These are phyloP conservation scores for Elaeis guineensis DNA, from an alignment of 176 grass and related monocot species.

Conservation along the genomic window DNA sequence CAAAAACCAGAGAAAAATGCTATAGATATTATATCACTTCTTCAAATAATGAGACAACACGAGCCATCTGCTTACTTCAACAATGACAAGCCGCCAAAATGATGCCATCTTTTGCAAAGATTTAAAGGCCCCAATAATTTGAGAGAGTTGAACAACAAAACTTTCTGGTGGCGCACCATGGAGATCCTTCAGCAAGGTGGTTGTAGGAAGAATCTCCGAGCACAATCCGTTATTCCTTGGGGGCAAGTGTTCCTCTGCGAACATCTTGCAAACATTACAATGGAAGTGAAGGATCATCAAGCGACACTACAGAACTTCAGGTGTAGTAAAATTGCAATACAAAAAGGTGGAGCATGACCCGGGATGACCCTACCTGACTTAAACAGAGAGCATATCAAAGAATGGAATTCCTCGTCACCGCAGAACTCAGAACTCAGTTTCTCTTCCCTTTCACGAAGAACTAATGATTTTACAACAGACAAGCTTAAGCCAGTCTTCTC, in stretches of 20 bases:
- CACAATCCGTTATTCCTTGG: constrained; percentile 20
- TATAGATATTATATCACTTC: too few relatives aligned
- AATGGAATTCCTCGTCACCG: constrained; percentile 70
- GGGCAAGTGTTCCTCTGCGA: constrained; percentile 49
- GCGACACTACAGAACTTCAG: constrained; percentile 1
- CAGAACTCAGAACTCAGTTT: constrained; percentile 39
- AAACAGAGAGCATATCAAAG: constrained; percentile 53
- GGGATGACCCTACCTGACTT: constrained; percentile 44
- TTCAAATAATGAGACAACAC: not conserved
- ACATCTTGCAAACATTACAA: constrained; percentile 26
- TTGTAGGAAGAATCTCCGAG: constrained; percentile 25
- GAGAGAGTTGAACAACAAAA: constrained; percentile 65
- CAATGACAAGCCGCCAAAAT: constrained; percentile 66
- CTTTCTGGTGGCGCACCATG: constrained; percentile 85
- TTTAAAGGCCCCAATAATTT: constrained; percentile 62
- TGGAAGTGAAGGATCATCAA: constrained; percentile 20
- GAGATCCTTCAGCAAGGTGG: constrained; percentile 44
- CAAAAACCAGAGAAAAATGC: too few relatives aligned
- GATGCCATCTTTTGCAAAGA: constrained; percentile 77
- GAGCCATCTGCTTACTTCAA: constrained; percentile 41
- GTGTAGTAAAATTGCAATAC: not conserved
- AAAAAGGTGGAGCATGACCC: not conserved
- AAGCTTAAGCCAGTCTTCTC: constrained; percentile 82
- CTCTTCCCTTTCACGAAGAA: constrained; percentile 83
- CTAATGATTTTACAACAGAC: constrained; percentile 84